These are phyloP conservation scores for Hypoxylon sp. DNA, from an alignment of 2,329 filamentous ascomycete genomes.

Conservation along the genomic window DNA sequence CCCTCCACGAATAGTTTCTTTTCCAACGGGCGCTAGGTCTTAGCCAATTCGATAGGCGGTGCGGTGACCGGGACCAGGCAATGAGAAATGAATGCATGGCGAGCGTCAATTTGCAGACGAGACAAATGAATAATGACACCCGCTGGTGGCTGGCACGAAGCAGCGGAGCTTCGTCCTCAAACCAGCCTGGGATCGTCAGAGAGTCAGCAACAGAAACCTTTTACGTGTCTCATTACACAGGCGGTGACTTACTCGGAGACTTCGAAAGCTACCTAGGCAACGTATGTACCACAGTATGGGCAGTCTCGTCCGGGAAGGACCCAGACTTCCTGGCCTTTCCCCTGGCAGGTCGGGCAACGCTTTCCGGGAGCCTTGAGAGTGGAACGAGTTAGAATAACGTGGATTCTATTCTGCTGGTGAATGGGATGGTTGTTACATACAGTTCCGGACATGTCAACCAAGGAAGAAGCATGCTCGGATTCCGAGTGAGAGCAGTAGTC, in stretches of 20 bases:
- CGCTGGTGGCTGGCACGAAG: slow-evolving; percentile 12
- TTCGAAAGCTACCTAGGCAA: slow-evolving; percentile 22
- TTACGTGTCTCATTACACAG: slow-evolving; percentile 10
- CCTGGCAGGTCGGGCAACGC: slow-evolving; percentile 41
- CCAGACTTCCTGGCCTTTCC: slow-evolving; percentile 39
- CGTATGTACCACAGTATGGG: slow-evolving; percentile 40
- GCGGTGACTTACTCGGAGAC: slow-evolving; percentile 25
- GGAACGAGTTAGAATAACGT: slow-evolving; percentile 20
- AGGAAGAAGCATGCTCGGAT: slow-evolving; percentile 19
- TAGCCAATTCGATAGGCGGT: slow-evolving; percentile 39
- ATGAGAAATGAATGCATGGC: slow-evolving; percentile 25
- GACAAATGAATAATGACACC: slow-evolving; percentile 29
- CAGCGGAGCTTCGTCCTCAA: slow-evolving; percentile 9
- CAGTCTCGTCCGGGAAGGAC: slow-evolving; percentile 40
- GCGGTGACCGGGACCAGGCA: slow-evolving; percentile 26
- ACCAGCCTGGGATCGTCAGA: slow-evolving; percentile 17
- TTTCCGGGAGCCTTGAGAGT: slow-evolving; percentile 38
- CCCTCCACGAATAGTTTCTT: slow-evolving; percentile 31
- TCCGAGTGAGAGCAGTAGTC: slow-evolving; percentile 20
- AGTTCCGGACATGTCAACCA: slow-evolving; percentile 39
- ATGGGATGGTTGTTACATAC: slow-evolving; percentile 29
- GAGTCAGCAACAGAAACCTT: slow-evolving; percentile 20
- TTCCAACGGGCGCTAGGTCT: slow-evolving; percentile 34
- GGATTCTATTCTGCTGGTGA: slow-evolving; percentile 12
- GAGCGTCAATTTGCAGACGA: slow-evolving; percentile 26